Percentiles rank a stretch among this genome's conserved stretches.
Evolutionary conservation across 1,284 basidiomycete genomes (phyloP).

Genomic region (Apiotrichum veenhuisii): DNA sequence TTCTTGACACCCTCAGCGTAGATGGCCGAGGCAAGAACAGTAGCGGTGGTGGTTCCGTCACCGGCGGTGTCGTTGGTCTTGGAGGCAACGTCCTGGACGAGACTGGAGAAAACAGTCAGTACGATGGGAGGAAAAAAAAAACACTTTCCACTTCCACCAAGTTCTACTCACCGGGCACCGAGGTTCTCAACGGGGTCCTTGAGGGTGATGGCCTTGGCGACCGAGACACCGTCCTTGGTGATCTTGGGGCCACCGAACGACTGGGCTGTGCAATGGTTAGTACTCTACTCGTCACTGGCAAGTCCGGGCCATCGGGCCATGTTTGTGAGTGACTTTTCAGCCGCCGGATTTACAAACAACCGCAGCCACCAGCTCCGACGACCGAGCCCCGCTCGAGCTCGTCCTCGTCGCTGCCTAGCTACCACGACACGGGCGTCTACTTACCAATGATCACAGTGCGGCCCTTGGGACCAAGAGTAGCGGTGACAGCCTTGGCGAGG

Average conservation of each 20-base stretch:
- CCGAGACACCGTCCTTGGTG: conserved; percentile 98
- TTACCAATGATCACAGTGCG: conserved; percentile 95
- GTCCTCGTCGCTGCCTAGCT: not conserved
- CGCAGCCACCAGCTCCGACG: not conserved
- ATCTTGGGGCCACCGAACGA: conserved; percentile 96
- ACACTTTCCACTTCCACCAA: not conserved
- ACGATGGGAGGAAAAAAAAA: not conserved
- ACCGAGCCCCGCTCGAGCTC: not conserved
- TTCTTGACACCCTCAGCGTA: conserved; percentile 99
- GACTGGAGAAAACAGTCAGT: conserved; percentile 54
- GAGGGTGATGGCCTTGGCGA: conserved; percentile 89
- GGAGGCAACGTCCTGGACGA: conserved; percentile 90
- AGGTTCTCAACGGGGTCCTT: conserved; percentile 99
- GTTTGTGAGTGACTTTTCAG: no score
- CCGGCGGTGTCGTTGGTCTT: conserved; percentile 98
- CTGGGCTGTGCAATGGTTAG: conserved; percentile 54
- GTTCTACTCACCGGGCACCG: conserved; percentile 73
- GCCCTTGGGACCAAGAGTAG: conserved; percentile 95
- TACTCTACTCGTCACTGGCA: no score
- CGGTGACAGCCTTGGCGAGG: conserved; percentile 89
- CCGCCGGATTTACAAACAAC: no score
- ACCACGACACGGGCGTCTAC: conserved; percentile 6
- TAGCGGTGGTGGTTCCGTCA: conserved; percentile 97
- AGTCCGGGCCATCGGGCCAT: not conserved
- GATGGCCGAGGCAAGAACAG: conserved; percentile 93